These are phyloP conservation scores for Neurospora sp. DNA, from an alignment of 495 filamentous ascomycete species.

Conservation along the genomic window DNA sequence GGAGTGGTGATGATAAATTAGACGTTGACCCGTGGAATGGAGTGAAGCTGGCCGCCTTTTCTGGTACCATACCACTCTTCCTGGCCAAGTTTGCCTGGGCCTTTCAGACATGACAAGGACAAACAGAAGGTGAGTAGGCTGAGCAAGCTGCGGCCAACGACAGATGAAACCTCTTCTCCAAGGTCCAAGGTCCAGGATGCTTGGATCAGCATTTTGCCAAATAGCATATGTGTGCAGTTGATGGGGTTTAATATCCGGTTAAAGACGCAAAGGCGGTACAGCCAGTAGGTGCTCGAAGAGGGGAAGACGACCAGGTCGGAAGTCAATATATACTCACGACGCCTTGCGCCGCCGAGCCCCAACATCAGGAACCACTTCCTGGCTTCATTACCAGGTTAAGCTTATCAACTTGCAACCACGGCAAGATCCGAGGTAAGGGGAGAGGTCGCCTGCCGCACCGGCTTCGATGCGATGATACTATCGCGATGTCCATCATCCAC, in stretches of 20 bases:
- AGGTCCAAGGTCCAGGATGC: background rate
- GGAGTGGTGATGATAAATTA: background rate
- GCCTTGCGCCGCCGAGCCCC: background rate
- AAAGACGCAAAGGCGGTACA: slow-evolving; percentile 11
- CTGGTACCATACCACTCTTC: background rate
- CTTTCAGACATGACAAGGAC: background rate
- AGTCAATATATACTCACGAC: background rate
- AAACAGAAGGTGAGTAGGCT: slow-evolving; percentile 2
- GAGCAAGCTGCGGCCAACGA: background rate
- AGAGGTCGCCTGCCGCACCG: background rate
- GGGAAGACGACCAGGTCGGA: background rate
- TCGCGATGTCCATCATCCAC: background rate
- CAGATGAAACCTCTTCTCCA: slow-evolving; percentile 6
- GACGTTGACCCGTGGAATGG: background rate
- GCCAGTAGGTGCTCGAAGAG: background rate
- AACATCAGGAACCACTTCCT: background rate
- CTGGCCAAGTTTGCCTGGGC: slow-evolving; percentile 1
- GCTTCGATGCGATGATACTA: background rate
- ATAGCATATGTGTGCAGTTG: slow-evolving; percentile 16
- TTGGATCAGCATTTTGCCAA: slow-evolving; percentile 21
- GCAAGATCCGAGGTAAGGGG: slow-evolving; percentile 1
- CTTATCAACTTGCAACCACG: background rate
- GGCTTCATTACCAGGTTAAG: background rate
- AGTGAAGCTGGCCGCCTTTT: background rate
- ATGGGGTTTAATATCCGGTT: slow-evolving; percentile 15